Conservation (phyloP, 495 filamentous ascomycete genomes). For the Aspergillus sclerotiicarbonarius region DNA sequence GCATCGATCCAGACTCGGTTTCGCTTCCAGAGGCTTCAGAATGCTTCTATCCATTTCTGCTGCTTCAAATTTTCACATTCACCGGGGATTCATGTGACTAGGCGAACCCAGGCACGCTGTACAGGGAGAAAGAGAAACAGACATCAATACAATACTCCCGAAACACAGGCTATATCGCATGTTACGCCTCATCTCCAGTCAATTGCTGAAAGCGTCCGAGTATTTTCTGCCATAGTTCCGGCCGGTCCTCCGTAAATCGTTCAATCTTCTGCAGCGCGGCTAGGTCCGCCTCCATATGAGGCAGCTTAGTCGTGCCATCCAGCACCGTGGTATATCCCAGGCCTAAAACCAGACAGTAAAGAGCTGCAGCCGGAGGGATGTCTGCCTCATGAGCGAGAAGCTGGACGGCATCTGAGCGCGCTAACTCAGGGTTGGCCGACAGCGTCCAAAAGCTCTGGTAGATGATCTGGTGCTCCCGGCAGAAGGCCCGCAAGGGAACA, state of each 20-base stretch:
- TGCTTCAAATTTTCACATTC: background rate
- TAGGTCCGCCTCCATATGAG: constrained; percentile 66
- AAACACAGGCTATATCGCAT: too few species aligned
- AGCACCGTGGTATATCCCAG: constrained; percentile 59
- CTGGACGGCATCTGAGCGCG: constrained; percentile 50
- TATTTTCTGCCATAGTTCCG: constrained; percentile 44
- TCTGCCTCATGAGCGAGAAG: constrained; percentile 45
- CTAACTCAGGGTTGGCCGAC: constrained; percentile 64
- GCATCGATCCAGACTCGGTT: background rate
- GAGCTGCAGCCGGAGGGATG: constrained; percentile 52
- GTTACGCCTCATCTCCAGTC: constrained; percentile 40
- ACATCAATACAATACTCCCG: too few species aligned
- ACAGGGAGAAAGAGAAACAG: background rate
- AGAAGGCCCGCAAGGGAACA: constrained; percentile 58
- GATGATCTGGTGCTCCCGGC: constrained; percentile 53
- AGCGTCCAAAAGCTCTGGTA: constrained; percentile 84
- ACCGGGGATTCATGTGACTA: too few species aligned
- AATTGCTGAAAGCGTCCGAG: constrained; percentile 45
- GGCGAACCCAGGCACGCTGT: background rate
- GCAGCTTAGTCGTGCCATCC: constrained; percentile 65
- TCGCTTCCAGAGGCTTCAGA: constrained; percentile 6
- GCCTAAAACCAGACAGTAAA: constrained; percentile 67
- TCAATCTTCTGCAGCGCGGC: constrained; percentile 50
- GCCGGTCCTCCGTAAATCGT: constrained; percentile 42
- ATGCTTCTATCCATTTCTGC: background rate